Conservation (phyloP, 345 rosid species). For the Capsella bursapastoris region DNA sequence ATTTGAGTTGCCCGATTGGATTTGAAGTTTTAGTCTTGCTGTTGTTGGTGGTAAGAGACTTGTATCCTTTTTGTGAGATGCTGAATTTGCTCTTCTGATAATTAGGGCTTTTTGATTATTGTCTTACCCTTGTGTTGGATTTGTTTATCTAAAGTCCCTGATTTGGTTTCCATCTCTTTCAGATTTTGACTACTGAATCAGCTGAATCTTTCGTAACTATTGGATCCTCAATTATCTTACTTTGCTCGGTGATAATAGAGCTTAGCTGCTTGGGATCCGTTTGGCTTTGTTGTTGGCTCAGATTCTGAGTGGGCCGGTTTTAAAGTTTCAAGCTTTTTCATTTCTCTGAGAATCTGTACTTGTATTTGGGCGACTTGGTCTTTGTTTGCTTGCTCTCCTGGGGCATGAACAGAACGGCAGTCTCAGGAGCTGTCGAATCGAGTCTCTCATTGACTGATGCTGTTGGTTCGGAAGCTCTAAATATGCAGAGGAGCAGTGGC, state of each 20-base stretch:
- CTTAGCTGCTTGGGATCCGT: slow-evolving; percentile 20
- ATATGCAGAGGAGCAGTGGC: slow-evolving; percentile 37
- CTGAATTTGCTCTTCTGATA: slow-evolving; percentile 3
- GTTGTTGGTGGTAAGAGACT: slow-evolving; percentile 12
- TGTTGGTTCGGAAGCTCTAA: slow-evolving; percentile 9
- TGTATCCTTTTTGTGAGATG: neutral
- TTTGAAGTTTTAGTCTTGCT: neutral
- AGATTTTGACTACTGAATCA: slow-evolving; percentile 15
- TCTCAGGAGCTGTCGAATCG: slow-evolving; percentile 29
- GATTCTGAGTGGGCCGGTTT: neutral
- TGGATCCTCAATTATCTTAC: slow-evolving; percentile 19
- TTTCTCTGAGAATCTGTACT: slow-evolving; percentile 1
- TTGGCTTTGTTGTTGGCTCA: slow-evolving; percentile 12
- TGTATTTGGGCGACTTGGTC: slow-evolving; percentile 17
- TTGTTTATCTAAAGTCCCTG: slow-evolving; percentile 15
- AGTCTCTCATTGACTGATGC: slow-evolving; percentile 35
- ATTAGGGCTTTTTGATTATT: slow-evolving; percentile 19
- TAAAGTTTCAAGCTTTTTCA: slow-evolving; percentile 19
- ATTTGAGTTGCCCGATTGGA: slow-evolving; percentile 28
- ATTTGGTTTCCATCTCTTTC: slow-evolving; percentile 20
- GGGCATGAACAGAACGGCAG: slow-evolving; percentile 35
- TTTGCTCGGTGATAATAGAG: slow-evolving; percentile 9
- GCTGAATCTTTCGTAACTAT: neutral
- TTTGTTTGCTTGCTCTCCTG: slow-evolving; percentile 19
- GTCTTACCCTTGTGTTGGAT: neutral